These are phyloP conservation scores for Annulohypoxylon moriforme DNA, from an alignment of 495 filamentous ascomycete species.

Conservation along the genomic window DNA sequence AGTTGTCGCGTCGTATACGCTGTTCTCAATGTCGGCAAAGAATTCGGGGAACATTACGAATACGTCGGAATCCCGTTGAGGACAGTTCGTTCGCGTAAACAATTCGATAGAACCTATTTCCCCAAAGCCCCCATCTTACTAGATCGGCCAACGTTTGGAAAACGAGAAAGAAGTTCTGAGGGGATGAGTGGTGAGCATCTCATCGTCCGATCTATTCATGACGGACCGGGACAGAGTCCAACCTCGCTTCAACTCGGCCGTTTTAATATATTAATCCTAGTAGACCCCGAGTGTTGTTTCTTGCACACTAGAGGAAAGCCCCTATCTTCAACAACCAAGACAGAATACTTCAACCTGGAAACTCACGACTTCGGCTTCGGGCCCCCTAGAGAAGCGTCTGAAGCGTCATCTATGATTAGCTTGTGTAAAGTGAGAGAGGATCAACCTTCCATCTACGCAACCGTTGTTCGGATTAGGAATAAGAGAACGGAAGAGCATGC, in stretches of 20 bases:
- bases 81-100: background rate
- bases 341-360: background rate
- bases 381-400: background rate
- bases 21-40: slow-evolving; percentile 2
- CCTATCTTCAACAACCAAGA: background rate
- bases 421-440: background rate
- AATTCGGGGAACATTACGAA: background rate
- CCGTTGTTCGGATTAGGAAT: background rate
- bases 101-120: slow-evolving; percentile 7
- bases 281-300: background rate
- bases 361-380: background rate
- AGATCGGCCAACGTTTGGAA: background rate
- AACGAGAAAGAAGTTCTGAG: background rate
- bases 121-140: background rate
- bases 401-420: background rate
- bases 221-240: background rate
- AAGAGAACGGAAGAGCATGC: background rate
- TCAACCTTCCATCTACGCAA: background rate
- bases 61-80: background rate
- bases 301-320: background rate
- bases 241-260: background rate
- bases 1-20: background rate
- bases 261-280: background rate
- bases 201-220: slow-evolving; percentile 1
- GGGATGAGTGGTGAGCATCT: background rate